Conservation (phyloP, 306 rosid genomes). For the Vachellia pachyceras region DNA sequence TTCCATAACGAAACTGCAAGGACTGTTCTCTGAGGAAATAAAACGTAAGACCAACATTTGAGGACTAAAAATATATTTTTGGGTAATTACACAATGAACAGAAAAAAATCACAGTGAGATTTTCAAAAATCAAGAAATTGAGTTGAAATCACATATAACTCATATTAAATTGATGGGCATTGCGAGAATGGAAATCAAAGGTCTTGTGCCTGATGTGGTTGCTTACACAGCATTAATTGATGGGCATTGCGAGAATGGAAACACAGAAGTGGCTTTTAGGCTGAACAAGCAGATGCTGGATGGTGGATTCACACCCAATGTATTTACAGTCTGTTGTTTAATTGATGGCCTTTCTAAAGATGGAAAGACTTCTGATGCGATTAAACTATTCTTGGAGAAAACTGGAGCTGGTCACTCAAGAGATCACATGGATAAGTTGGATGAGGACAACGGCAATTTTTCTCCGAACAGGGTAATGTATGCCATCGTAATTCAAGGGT, state of each 20-base stretch:
- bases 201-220: conserved; percentile 65
- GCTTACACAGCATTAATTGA: conserved; percentile 74
- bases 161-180: too few relatives aligned
- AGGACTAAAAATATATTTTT: too few relatives aligned
- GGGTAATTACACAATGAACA: too few relatives aligned
- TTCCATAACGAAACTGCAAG: too few relatives aligned
- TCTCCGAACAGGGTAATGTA: conserved; percentile 58
- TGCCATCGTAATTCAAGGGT: conserved; percentile 67
- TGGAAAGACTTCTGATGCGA: conserved; percentile 61
- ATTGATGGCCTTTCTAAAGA: conserved; percentile 71
- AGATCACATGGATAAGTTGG: conserved; percentile 16
- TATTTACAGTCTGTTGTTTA: conserved; percentile 60
- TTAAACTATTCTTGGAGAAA: conserved; percentile 59
- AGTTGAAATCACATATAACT: too few relatives aligned
- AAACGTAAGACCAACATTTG: too few relatives aligned
- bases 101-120: too few relatives aligned
- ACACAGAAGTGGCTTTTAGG: conserved; percentile 57
- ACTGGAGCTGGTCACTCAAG: conserved; percentile 33
- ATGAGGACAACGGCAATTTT: conserved; percentile 5
- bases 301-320: conserved; percentile 59
- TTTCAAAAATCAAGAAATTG: too few relatives aligned
- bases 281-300: conserved; percentile 62
- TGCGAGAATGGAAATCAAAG: conserved; percentile 76
- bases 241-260: conserved; percentile 66
- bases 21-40: too few relatives aligned